Conservation (phyloP, 371 early-diverging fungal genomes). For the Funneliformis caledonium region DNA sequence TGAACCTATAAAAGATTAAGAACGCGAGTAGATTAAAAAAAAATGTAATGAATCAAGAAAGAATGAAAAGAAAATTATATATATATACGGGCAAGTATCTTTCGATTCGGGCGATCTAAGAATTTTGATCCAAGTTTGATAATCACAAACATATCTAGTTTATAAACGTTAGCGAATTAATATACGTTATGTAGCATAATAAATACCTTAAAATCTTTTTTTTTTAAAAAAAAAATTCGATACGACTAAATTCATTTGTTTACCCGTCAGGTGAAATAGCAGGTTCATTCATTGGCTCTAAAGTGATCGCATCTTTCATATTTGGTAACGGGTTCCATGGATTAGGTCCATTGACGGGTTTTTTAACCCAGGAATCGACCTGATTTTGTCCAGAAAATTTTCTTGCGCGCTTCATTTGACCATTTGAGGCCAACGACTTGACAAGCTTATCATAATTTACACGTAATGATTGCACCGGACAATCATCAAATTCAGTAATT, state of each 20-base stretch:
- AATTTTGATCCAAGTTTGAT: background rate
- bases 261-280: constrained; percentile 12
- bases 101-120: background rate
- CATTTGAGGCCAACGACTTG: background rate
- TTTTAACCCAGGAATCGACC: background rate
- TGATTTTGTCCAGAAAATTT: constrained; percentile 12
- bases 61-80: background rate
- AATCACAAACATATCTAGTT: background rate
- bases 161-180: background rate
- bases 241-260: background rate
- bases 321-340: constrained; percentile 15
- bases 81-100: constrained; percentile 19
- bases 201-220: background rate
- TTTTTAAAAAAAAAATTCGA: background rate
- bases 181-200: background rate
- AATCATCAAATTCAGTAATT: background rate
- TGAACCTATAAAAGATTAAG: background rate
- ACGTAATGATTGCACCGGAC: background rate
- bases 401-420: constrained; percentile 13
- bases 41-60: background rate
- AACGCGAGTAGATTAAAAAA: background rate
- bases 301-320: constrained; percentile 10
- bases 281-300: constrained; percentile 1
- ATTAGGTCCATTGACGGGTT: background rate
- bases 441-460: constrained; percentile 17